phyloP scores from a whole-genome alignment of 2,329 filamentous ascomycete genomes.

The Aspergillus versicolor region DNA sequence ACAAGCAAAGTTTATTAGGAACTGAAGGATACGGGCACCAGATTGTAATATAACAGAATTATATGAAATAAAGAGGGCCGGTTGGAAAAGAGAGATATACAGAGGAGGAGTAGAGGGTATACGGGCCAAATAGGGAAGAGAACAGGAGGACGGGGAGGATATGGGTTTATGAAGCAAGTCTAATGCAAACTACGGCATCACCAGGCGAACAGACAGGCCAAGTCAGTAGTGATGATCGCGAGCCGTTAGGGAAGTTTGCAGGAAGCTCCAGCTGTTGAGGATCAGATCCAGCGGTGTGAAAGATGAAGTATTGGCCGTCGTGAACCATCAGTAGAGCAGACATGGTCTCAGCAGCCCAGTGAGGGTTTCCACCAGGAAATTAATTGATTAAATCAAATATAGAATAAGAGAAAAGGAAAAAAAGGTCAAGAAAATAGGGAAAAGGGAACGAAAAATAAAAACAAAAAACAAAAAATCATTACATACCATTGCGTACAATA shows the following conservation, averaged over 20 bases:
- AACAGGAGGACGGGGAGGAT: constrained; percentile 3
- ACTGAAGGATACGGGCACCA: background rate
- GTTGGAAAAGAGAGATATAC: background rate
- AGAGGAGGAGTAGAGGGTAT: background rate
- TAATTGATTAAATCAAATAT: constrained; percentile 10
- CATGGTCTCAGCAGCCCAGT: background rate
- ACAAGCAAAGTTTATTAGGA: constrained; percentile 7
- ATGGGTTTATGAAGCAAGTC: constrained; percentile 3
- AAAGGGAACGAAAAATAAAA: constrained; percentile 10
- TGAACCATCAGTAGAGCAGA: constrained; percentile 3
- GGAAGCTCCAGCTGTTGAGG: background rate
- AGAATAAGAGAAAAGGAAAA: constrained; percentile 13
- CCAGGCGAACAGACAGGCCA: background rate
- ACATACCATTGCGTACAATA: constrained; percentile 6
- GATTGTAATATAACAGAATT: constrained; percentile 5
- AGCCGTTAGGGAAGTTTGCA: constrained; percentile 6
- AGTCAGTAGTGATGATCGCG: constrained; percentile 3
- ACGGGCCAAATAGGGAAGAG: constrained; percentile 3
- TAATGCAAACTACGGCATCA: background rate
- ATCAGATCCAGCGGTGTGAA: constrained; percentile 9
- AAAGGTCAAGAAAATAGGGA: constrained; percentile 6
- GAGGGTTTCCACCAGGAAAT: background rate
- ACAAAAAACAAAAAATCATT: constrained; percentile 14
- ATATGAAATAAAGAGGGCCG: background rate
- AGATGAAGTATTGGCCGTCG: constrained; percentile 4